A percentile compares a stretch with the other conserved stretches of the same genome.
phyloP scores from a whole-genome alignment of 208 protist species.

The Zelonia costaricensis region DNA sequence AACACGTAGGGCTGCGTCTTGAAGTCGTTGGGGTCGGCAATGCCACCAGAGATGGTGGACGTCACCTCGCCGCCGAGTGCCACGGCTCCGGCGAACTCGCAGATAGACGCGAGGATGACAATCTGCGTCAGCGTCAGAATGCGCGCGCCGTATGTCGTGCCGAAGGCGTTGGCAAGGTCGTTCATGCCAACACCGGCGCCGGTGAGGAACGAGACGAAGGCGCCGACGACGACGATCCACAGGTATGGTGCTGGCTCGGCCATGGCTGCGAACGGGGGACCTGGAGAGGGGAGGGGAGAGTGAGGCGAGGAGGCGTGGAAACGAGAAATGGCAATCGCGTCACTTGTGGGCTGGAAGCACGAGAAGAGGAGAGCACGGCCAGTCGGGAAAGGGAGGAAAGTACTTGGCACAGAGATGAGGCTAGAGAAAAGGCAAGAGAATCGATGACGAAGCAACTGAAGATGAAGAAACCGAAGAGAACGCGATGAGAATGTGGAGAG shows the following conservation, averaged over 20 bases:
- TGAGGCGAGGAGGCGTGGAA: background rate
- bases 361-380: too few species aligned
- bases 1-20: conserved; percentile 52
- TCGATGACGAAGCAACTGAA: background rate
- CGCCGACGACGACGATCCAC: conserved; percentile 63
- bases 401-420: background rate
- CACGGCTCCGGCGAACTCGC: conserved; percentile 72
- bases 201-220: conserved; percentile 55
- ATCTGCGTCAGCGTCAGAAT: conserved; percentile 62
- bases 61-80: conserved; percentile 47
- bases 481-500: background rate
- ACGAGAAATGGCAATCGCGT: background rate
- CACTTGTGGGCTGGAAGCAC: too few species aligned
- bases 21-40: conserved; percentile 42
- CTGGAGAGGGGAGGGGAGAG: background rate
- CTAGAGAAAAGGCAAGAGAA: background rate
- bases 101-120: conserved; percentile 60
- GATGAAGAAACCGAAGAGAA: background rate
- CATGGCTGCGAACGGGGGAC: background rate
- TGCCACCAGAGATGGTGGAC: conserved; percentile 49
- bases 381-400: too few species aligned
- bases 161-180: conserved; percentile 87
- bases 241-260: conserved; percentile 27
- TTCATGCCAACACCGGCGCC: conserved; percentile 70
- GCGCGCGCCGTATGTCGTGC: conserved; percentile 60